phyloP scores from a whole-genome alignment of 805 yeast genomes.

The Metschnikowia shivogae region DNA sequence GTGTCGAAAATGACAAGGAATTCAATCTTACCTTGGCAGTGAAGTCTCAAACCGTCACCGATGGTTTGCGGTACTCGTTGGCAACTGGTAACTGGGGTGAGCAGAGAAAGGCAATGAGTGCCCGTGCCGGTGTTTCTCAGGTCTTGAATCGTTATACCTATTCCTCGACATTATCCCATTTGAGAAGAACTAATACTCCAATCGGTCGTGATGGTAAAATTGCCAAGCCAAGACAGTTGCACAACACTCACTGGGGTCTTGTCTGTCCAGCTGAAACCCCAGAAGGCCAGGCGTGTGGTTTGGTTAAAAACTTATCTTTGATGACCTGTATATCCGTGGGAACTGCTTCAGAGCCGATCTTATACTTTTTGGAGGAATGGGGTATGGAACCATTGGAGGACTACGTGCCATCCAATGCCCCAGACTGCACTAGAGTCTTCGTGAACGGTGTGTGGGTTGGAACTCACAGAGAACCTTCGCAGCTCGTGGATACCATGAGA shows the following conservation, averaged over 20 bases:
- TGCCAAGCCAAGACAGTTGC: slow-evolving; percentile 98
- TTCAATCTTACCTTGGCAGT: slow-evolving; percentile 95
- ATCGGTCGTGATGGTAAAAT: slow-evolving; percentile 99
- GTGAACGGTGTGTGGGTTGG: slow-evolving; percentile 99
- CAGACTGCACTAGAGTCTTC: slow-evolving; percentile 89
- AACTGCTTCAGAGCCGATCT: slow-evolving; percentile 91
- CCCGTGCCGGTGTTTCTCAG: slow-evolving; percentile 99
- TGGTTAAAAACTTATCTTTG: slow-evolving; percentile 91
- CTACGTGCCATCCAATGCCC: slow-evolving; percentile 87
- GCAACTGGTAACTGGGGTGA: slow-evolving; percentile 99
- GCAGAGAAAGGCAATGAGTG: slow-evolving; percentile 97
- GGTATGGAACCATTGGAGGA: slow-evolving; percentile 98
- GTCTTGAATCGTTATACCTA: slow-evolving; percentile 96
- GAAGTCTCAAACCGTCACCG: slow-evolving; percentile 93
- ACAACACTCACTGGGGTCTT: slow-evolving; percentile 99
- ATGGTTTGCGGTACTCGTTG: slow-evolving; percentile 93
- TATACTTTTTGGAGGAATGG: slow-evolving; percentile 94
- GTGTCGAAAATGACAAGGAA: slow-evolving; percentile 96
- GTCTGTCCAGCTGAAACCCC: slow-evolving; percentile 99
- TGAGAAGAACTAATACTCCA: slow-evolving; percentile 98
- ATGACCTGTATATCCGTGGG: slow-evolving; percentile 99
- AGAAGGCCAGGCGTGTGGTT: slow-evolving; percentile 99
- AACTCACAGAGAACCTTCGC: slow-evolving; percentile 94
- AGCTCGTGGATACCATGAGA: slow-evolving; percentile 84
- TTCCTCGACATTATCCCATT: slow-evolving; percentile 96